Evolutionary conservation across 805 yeast genomes (phyloP).

Genomic region (Candida dajiaensis): DNA sequence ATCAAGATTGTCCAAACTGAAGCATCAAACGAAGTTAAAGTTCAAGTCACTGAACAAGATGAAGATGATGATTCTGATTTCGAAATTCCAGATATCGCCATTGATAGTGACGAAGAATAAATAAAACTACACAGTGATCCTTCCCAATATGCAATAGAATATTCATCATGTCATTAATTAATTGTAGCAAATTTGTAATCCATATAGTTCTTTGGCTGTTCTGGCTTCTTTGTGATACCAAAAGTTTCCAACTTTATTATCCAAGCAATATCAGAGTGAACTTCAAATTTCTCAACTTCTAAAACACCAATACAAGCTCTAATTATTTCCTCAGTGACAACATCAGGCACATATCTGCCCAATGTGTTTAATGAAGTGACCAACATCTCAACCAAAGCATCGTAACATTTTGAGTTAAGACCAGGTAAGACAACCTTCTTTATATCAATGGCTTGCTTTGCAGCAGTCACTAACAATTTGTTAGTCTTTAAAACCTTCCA

Average conservation of each 20-base stretch:
- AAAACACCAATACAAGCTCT: slow-evolving; percentile 16
- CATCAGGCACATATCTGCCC: slow-evolving; percentile 21
- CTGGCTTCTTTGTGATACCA: slow-evolving; percentile 1
- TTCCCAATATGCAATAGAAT: too few species aligned
- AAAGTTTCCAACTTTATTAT: slow-evolving; percentile 13
- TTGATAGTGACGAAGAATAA: slow-evolving; percentile 37
- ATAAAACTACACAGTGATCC: too few species aligned
- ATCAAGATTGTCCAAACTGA: slow-evolving; percentile 14
- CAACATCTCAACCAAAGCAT: slow-evolving; percentile 17
- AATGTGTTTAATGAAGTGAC: slow-evolving; percentile 12
- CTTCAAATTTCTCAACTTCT: slow-evolving; percentile 13
- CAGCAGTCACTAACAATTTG: slow-evolving; percentile 10
- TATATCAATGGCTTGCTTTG: slow-evolving; percentile 2
- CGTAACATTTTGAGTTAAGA: slow-evolving; percentile 15
- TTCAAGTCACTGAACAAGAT: slow-evolving; percentile 11
- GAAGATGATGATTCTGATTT: slow-evolving; percentile 38
- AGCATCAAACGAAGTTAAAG: slow-evolving; percentile 5
- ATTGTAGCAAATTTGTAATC: neutral
- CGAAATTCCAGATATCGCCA: slow-evolving; percentile 42
- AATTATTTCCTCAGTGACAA: slow-evolving; percentile 16
- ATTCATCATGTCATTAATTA: neutral
- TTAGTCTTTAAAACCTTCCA: slow-evolving; percentile 29
- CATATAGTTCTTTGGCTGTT: slow-evolving; percentile 1
- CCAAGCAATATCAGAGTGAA: slow-evolving; percentile 24
- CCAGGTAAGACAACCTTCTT: slow-evolving; percentile 20